Base-by-base conservation (phyloP, 495 filamentous ascomycete species). In the Penicillium manginii region DNA sequence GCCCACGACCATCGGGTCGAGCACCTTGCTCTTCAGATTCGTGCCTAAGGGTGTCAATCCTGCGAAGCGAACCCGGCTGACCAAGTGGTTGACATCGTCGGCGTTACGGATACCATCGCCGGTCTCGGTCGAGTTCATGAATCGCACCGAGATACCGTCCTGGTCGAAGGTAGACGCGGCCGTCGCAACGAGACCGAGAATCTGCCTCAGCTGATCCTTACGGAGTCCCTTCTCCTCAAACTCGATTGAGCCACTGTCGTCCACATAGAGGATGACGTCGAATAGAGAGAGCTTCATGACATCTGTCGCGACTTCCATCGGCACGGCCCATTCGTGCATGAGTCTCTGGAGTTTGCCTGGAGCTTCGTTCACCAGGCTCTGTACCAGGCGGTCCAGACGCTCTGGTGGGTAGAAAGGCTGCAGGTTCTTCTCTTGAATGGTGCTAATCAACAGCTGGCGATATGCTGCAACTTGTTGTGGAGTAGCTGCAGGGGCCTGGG, bases 221-320 rank as follows among this genome's bases (percentile, higher is more conserved):
- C 88, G 81, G 43, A 83, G 73, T n/a, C 86, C 87, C 55, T 80
- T 78, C 61, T 87, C 84, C 58, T 86, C 81, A 51, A 90, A 88
- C 45, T 80, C 73, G 71, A 91, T 90, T 22, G 88, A 90, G 12
- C 88, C 88, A 68, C 84, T 88, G 69, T 91, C 88, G 64, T 90
- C 87, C 50, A 90, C 85, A 62, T 86, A 89, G 26, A 91, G 74
- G 48, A 88, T 72, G 33, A 88, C 80, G 59, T 91, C 88, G 64
- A 82, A 91, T 50, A 91, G 68, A 2, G 82, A 77, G 9, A 90
- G 78, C 65, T 88, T 88, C 54, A 88, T 83, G 51, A 90, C 78
- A 68, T 90, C 88, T 54, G 81, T 84, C 4, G 82, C 87, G 15
- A 90, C 78, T 65, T 90, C 88, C 58, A 73, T 79, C 0, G 78